Evolutionary conservation across 768 basidiomycete genomes (phyloP).

Genomic region (Boletus rubescentipes): DNA sequence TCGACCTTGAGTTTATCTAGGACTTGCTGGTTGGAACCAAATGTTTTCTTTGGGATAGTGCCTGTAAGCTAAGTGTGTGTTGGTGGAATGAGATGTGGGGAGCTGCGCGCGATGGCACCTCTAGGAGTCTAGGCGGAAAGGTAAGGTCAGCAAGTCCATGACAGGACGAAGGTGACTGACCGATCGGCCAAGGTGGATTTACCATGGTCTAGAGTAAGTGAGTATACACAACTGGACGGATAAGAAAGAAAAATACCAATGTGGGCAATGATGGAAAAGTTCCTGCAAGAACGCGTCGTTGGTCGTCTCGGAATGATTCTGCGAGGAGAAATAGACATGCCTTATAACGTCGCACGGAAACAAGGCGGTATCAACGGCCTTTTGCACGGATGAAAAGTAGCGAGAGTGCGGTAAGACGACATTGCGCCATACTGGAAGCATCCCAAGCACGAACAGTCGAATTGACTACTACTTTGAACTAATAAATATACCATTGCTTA

Average conservation of each 20-base stretch:
- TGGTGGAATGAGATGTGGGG: neutral
- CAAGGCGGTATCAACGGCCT: constrained; percentile 52
- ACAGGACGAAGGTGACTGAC: constrained; percentile 36
- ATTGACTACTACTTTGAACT: too few species aligned
- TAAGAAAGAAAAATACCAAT: constrained; percentile 54
- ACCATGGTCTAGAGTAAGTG: constrained; percentile 70
- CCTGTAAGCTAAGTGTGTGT: constrained; percentile 68
- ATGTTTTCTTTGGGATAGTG: constrained; percentile 68
- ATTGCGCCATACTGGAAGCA: constrained; percentile 35
- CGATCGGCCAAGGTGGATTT: constrained; percentile 94
- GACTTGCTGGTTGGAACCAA: constrained; percentile 78
- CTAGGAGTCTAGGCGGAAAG: constrained; percentile 55
- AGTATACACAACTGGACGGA: neutral
- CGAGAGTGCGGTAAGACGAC: constrained; percentile 8
- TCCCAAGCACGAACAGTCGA: constrained; percentile 3
- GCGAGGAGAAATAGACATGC: constrained; percentile 35
- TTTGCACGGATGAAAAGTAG: constrained; percentile 34
- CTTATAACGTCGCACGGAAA: constrained; percentile 70
- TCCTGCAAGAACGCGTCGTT: constrained; percentile 41
- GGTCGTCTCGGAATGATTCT: neutral
- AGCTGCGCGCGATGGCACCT: constrained; percentile 45
- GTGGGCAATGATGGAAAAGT: constrained; percentile 96
- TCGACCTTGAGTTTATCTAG: constrained; percentile 96
- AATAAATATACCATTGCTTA: constrained; percentile 24
- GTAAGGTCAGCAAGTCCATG: neutral